Conservation (phyloP, 164 flowering plant genomes). For the Taxillus chinensis region DNA sequence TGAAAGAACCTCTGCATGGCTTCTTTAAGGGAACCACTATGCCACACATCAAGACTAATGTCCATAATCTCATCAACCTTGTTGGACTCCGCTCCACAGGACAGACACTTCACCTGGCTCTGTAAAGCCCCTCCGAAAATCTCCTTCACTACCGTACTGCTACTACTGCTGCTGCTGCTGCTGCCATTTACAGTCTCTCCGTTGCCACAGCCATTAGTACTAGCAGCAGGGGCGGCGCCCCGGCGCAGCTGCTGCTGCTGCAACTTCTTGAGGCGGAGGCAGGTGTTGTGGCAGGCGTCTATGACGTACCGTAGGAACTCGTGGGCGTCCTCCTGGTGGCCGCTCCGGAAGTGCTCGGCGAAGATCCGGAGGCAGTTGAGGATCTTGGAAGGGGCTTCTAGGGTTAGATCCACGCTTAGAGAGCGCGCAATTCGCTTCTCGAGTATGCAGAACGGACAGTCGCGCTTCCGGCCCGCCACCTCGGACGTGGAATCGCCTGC, state of each 20-base stretch:
- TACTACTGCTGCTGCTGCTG: neutral
- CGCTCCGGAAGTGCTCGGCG: constrained; percentile 59
- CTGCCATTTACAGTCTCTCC: constrained; percentile 5
- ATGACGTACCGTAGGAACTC: constrained; percentile 90
- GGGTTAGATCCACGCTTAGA: constrained; percentile 36
- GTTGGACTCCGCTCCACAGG: constrained; percentile 70
- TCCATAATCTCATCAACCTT: constrained; percentile 96
- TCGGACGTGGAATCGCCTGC: constrained; percentile 37
- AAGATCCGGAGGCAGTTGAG: constrained; percentile 53
- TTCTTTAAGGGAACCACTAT: constrained; percentile 50
- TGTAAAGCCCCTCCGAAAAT: constrained; percentile 89
- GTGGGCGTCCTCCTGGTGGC: constrained; percentile 95
- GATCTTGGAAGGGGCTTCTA: constrained; percentile 65
- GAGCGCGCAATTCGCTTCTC: constrained; percentile 71
- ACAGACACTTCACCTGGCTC: constrained; percentile 84
- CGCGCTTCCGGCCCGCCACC: constrained; percentile 30
- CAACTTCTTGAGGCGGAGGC: constrained; percentile 60
- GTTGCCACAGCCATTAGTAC: constrained; percentile 4
- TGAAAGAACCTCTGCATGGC: constrained; percentile 74
- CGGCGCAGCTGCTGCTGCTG: constrained; percentile 13
- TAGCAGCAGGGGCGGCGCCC: neutral
- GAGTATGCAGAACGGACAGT: constrained; percentile 79
- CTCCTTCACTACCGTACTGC: constrained; percentile 52
- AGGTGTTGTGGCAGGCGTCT: constrained; percentile 84
- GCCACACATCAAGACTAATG: constrained; percentile 74